Percentiles rank a stretch among this genome's conserved stretches.
These are phyloP conservation scores for Lachnellula suecica DNA, from an alignment of 2,329 filamentous ascomycete genomes.

Conservation along the genomic window DNA sequence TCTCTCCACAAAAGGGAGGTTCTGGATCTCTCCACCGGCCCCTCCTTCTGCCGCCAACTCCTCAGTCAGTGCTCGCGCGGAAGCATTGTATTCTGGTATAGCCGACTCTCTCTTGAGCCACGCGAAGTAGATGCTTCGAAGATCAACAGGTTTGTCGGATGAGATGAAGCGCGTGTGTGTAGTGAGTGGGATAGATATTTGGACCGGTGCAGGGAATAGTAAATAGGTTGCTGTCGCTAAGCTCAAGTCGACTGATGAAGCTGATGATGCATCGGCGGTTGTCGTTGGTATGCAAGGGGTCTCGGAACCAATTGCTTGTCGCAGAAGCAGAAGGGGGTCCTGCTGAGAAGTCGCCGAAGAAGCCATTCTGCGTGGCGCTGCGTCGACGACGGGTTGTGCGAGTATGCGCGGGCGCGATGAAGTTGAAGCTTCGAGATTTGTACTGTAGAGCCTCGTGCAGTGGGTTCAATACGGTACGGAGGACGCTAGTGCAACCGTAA, in stretches of 20 bases:
- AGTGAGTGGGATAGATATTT: constrained; percentile 66
- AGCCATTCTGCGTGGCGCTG: constrained; percentile 47
- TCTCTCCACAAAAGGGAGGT: constrained; percentile 87
- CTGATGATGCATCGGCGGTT: constrained; percentile 61
- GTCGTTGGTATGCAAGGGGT: constrained; percentile 72
- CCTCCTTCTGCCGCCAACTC: constrained; percentile 58
- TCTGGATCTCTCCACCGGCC: constrained; percentile 71
- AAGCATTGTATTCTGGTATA: constrained; percentile 88
- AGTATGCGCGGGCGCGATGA: background rate
- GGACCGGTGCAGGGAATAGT: constrained; percentile 63
- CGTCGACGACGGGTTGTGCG: background rate
- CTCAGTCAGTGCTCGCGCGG: constrained; percentile 77
- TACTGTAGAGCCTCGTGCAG: background rate
- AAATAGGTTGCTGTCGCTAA: constrained; percentile 79
- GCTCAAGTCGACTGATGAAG: constrained; percentile 54
- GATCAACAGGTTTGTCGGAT: constrained; percentile 70
- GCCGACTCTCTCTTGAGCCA: constrained; percentile 91
- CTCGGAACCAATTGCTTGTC: constrained; percentile 74
- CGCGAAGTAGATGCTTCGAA: constrained; percentile 94
- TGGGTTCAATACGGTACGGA: too few relatives aligned
- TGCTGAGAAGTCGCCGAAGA: constrained; percentile 49
- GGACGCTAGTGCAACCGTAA: too few relatives aligned
- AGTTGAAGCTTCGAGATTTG: too few relatives aligned
- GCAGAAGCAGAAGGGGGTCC: constrained; percentile 81
- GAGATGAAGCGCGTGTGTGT: constrained; percentile 84